phyloP scores from a whole-genome alignment of 1,284 basidiomycete genomes.

The Ceratobasidium papillatum region DNA sequence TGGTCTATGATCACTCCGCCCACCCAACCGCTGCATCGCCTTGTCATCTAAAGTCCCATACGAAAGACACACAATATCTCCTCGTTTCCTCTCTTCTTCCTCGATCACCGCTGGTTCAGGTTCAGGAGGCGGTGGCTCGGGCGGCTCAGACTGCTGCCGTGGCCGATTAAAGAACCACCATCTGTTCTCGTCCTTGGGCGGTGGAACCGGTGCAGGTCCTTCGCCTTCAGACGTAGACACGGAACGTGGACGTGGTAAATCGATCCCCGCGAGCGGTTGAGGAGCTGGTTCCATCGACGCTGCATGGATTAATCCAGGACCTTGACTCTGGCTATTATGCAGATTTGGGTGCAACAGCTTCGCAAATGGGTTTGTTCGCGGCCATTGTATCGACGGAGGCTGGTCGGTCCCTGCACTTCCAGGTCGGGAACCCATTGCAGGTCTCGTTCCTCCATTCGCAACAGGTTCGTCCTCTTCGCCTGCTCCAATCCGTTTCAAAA shows the following conservation, averaged over 20 bases:
- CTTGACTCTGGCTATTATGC: constrained; percentile 4
- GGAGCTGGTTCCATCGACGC: constrained; percentile 32
- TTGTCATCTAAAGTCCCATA: constrained; percentile 80
- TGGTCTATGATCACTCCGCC: constrained; percentile 50
- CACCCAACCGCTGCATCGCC: constrained; percentile 77
- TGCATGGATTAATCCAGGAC: constrained; percentile 26
- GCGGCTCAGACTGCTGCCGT: not conserved
- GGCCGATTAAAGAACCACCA: constrained; percentile 26
- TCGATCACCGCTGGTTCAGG: constrained; percentile 50
- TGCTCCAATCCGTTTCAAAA: constrained; percentile 4
- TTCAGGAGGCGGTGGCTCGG: constrained; percentile 49
- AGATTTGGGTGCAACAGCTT: constrained; percentile 15
- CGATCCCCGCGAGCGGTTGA: not conserved
- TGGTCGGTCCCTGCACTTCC: constrained; percentile 2
- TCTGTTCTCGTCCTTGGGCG: constrained; percentile 15
- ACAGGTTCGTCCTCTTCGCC: not conserved
- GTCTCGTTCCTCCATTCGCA: not conserved
- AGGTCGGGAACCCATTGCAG: not conserved
- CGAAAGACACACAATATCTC: constrained; percentile 71
- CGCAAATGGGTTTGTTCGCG: constrained; percentile 32
- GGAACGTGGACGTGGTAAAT: constrained; percentile 12
- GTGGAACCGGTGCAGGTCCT: not conserved
- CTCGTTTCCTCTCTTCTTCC: constrained; percentile 52
- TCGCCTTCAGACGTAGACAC: constrained; percentile 34
- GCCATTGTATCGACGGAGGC: constrained; percentile 28